Evolutionary conservation across 139 green algal species (phyloP).

Genomic region (Chlorella vulgaris): DNA sequence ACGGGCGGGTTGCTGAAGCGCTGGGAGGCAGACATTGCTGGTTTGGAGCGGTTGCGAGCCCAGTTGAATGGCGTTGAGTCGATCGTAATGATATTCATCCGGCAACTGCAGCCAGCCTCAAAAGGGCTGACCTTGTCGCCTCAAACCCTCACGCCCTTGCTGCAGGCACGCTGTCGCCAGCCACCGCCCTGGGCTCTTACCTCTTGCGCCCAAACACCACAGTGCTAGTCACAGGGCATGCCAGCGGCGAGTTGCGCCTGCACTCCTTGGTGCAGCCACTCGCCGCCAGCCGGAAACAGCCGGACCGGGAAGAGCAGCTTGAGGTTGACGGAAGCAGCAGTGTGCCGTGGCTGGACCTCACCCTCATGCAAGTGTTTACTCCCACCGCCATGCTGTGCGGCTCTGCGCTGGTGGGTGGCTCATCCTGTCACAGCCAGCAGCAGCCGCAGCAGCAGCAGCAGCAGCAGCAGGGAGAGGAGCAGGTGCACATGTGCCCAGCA

Average conservation of each 20-base stretch:
- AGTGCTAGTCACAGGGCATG: slow-evolving; percentile 50
- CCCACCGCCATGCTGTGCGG: slow-evolving; percentile 16
- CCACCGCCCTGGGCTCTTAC: slow-evolving; percentile 43
- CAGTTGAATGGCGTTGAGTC: no score
- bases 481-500: neutral
- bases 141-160: no score
- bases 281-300: no score
- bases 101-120: neutral
- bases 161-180: slow-evolving; percentile 26
- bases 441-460: neutral
- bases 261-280: slow-evolving; percentile 2
- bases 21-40: no score
- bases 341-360: no score
- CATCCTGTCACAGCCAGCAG: neutral
- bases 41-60: no score
- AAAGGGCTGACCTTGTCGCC: neutral
- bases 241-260: slow-evolving; percentile 46
- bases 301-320: neutral
- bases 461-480: neutral
- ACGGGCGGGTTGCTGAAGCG: neutral
- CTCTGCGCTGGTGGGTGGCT: neutral
- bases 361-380: neutral
- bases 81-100: no score
- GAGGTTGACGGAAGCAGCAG: neutral
- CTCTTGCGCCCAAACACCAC: slow-evolving; percentile 28